Percentiles rank a stretch among this genome's conserved stretches.
These are phyloP conservation scores for Lactarius indigo DNA, from an alignment of 768 basidiomycete genomes.

Conservation along the genomic window DNA sequence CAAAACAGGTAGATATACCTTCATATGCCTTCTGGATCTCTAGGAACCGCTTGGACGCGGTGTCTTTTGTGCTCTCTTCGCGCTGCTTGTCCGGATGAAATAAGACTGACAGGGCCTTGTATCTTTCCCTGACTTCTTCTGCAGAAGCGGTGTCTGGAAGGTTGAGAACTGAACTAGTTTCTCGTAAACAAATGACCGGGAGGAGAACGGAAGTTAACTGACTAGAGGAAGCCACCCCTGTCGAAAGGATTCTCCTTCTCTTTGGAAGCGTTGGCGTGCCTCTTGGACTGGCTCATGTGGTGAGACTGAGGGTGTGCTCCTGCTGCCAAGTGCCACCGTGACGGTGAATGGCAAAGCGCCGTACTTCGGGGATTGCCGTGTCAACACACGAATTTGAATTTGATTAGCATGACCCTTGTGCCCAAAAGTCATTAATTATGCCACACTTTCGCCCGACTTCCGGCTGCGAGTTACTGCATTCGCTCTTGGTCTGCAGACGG, in stretches of 20 bases:
- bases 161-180: constrained; percentile 62
- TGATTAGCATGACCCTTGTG: background rate
- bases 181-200: background rate
- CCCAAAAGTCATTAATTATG: background rate
- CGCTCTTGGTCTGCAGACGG: background rate
- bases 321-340: background rate
- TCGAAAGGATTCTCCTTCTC: constrained; percentile 16
- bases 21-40: constrained; percentile 83
- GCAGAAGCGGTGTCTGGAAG: constrained; percentile 59
- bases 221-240: constrained; percentile 26
- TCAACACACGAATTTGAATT: background rate
- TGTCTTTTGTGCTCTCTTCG: constrained; percentile 49
- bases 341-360: constrained; percentile 4
- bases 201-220: constrained; percentile 2
- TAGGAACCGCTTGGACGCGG: constrained; percentile 65
- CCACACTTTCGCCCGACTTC: too few species aligned
- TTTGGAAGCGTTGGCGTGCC: constrained; percentile 7
- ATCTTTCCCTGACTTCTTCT: constrained; percentile 70
- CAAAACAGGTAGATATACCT: constrained; percentile 39
- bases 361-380: constrained; percentile 13
- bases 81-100: constrained; percentile 86
- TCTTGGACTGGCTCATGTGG: constrained; percentile 21
- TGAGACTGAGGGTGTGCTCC: background rate
- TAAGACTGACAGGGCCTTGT: constrained; percentile 65
- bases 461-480: too few species aligned